Conservation (phyloP, 441 rosid genomes). For the Mallotus repandus region DNA sequence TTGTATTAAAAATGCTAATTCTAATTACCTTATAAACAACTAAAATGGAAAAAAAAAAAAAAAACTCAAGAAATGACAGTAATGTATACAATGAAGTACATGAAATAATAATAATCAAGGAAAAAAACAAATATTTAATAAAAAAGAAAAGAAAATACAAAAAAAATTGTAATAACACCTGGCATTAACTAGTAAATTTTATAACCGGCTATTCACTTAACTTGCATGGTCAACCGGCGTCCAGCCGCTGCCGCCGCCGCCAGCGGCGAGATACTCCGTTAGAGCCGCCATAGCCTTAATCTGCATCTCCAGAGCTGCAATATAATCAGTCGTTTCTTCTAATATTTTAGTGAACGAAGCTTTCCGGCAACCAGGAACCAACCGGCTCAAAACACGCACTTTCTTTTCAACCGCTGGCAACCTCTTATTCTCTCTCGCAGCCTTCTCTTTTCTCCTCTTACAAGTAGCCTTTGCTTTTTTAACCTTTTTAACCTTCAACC, state of each 20-base stretch:
- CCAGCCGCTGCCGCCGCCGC: constrained; percentile 5
- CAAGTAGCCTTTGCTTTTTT: constrained; percentile 35
- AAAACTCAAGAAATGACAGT: neutral
- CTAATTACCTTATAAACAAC: neutral
- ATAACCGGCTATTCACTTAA: neutral
- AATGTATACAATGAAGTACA: constrained; percentile 39
- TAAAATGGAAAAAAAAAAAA: neutral
- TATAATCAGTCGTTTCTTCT: constrained; percentile 83
- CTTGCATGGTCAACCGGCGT: constrained; percentile 17
- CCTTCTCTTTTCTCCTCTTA: constrained; percentile 52
- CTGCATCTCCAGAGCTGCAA: constrained; percentile 96
- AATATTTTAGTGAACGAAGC: constrained; percentile 65
- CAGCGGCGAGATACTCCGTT: constrained; percentile 46
- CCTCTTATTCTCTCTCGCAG: constrained; percentile 42
- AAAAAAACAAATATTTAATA: constrained; percentile 5
- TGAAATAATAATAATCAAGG: constrained; percentile 19
- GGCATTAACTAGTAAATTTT: constrained; percentile 19
- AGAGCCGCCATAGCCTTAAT: constrained; percentile 75
- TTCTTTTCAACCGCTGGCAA: constrained; percentile 61
- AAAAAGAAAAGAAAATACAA: constrained; percentile 9
- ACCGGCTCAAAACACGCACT: constrained; percentile 59
- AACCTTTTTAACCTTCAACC: constrained; percentile 42
- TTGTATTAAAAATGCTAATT: too few species aligned
- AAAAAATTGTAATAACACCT: constrained; percentile 25
- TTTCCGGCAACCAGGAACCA: constrained; percentile 96